phyloP scores from a whole-genome alignment of 768 basidiomycete genomes.

The Suillus weaverae region DNA sequence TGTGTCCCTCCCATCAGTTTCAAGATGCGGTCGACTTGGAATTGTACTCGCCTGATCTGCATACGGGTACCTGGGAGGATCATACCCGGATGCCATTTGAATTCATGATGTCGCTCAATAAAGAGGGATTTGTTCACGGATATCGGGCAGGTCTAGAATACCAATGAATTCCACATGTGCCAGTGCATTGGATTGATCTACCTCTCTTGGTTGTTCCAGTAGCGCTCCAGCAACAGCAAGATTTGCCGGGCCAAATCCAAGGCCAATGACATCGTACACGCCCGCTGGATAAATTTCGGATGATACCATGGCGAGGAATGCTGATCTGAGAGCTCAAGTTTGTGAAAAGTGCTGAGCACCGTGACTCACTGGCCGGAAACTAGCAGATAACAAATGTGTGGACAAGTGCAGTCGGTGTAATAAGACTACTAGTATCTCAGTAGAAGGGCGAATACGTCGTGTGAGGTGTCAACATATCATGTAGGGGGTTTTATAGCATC shows the following conservation, averaged over 20 bases:
- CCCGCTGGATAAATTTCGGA: not conserved
- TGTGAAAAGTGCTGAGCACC: not conserved
- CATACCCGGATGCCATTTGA: constrained; percentile 60
- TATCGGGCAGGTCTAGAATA: constrained; percentile 13
- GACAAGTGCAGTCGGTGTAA: not conserved
- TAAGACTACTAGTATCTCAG: not conserved
- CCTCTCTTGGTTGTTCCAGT: constrained; percentile 40
- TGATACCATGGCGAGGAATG: not conserved
- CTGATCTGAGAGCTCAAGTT: not conserved
- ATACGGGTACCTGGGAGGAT: constrained; percentile 50
- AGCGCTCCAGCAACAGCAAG: constrained; percentile 51
- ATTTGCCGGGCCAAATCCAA: constrained; percentile 56
- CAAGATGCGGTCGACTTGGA: not conserved
- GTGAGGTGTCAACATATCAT: no score
- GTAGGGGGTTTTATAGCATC: not conserved
- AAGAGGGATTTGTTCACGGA: constrained; percentile 39
- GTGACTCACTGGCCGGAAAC: not conserved
- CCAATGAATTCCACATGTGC: constrained; percentile 4
- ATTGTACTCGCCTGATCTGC: constrained; percentile 47
- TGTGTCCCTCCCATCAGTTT: constrained; percentile 9
- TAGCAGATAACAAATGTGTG: not conserved
- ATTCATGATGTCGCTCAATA: constrained; percentile 47
- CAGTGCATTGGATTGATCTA: constrained; percentile 6
- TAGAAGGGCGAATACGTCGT: not conserved
- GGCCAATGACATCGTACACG: constrained; percentile 46